These are phyloP conservation scores for Eurotiales sp. DNA, from an alignment of 2,329 filamentous ascomycete species.

Conservation along the genomic window DNA sequence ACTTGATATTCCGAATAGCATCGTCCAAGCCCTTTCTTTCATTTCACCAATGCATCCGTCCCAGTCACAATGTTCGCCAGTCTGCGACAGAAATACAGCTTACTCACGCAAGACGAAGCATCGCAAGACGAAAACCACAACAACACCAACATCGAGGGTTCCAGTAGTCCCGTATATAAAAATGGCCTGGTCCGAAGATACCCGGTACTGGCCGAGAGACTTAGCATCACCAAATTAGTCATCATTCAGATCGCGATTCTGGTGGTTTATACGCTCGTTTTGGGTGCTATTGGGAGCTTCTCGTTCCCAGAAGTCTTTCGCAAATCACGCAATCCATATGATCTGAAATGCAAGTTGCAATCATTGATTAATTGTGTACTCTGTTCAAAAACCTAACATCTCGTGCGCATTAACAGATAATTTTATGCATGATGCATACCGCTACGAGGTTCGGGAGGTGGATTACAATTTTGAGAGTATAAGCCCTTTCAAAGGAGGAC, in stretches of 20 bases:
- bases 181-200: neutral
- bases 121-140: neutral
- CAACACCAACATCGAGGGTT: neutral
- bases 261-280: neutral
- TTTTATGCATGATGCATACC: neutral
- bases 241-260: neutral
- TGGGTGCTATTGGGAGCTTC: neutral
- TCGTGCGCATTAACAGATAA: neutral
- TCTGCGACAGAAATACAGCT: neutral
- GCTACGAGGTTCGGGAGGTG: neutral
- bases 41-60: neutral
- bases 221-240: neutral
- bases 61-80: neutral
- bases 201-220: neutral
- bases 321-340: neutral
- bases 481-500: neutral
- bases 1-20: neutral
- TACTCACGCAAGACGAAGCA: neutral
- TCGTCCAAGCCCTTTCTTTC: neutral
- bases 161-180: neutral
- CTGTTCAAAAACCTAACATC: too few species aligned
- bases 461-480: neutral
- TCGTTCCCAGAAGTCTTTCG: neutral
- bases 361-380: too few species aligned
- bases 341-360: neutral